Evolutionary conservation across 306 rosid genomes (phyloP).

Genomic region (Malus domestica): DNA sequence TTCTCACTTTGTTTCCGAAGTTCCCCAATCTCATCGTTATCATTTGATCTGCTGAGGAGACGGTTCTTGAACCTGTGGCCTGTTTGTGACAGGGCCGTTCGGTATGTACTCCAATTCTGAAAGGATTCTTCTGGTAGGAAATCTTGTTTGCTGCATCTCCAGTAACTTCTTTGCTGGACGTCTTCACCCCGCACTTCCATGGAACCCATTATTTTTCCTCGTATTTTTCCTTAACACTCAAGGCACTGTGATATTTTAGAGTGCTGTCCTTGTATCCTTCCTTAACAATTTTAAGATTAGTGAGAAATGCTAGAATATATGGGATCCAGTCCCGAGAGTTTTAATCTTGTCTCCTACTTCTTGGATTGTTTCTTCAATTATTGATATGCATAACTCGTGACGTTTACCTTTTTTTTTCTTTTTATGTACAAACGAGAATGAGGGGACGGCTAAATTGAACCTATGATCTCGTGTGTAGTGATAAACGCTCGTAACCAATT

Average conservation of each 20-base stretch:
- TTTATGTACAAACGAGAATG: not conserved
- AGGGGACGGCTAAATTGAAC: too few species aligned
- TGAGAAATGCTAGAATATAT: not conserved
- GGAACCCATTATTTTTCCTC: slow-evolving; percentile 18
- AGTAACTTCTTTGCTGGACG: slow-evolving; percentile 41
- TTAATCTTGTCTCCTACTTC: not conserved
- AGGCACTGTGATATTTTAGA: not conserved
- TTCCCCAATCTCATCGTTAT: slow-evolving; percentile 36
- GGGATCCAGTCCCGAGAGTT: not conserved
- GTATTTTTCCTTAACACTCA: too few species aligned
- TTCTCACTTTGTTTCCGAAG: slow-evolving; percentile 48
- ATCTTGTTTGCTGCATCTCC: slow-evolving; percentile 75
- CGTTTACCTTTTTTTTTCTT: not conserved
- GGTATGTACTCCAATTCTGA: slow-evolving; percentile 51
- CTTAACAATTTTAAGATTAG: not conserved
- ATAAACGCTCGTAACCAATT: not conserved
- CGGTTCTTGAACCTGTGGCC: slow-evolving; percentile 53
- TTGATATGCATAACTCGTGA: not conserved
- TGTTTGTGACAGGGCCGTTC: slow-evolving; percentile 47
- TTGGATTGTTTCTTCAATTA: not conserved
- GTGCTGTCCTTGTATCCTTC: slow-evolving; percentile 24
- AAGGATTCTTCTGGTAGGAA: slow-evolving; percentile 79
- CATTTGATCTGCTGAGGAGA: slow-evolving; percentile 46
- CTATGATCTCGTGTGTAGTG: not conserved
- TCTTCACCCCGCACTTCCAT: slow-evolving; percentile 7